Percentiles rank a stretch among this genome's conserved stretches.
These are phyloP conservation scores for Pisolithus microcarpus DNA, from an alignment of 768 basidiomycete genomes.

Conservation along the genomic window DNA sequence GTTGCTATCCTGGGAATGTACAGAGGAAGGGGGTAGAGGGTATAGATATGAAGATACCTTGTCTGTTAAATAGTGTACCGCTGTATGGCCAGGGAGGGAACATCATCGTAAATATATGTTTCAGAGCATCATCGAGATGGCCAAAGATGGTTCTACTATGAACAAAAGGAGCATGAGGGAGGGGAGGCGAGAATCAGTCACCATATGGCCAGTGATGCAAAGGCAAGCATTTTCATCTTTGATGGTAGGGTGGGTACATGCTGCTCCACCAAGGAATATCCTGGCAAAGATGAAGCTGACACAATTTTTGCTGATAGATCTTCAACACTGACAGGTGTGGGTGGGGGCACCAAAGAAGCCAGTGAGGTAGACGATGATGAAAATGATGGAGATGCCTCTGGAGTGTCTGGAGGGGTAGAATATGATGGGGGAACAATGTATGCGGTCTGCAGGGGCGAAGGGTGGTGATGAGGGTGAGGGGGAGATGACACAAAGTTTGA, in stretches of 20 bases:
- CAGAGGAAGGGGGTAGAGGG: slow-evolving; percentile 7
- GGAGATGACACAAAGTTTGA: slow-evolving; percentile 21
- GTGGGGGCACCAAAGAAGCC: slow-evolving; percentile 54
- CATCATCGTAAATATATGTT: slow-evolving; percentile 11
- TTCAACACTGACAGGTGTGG: slow-evolving; percentile 48
- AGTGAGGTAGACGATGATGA: slow-evolving; percentile 45
- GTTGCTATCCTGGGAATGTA: slow-evolving; percentile 1
- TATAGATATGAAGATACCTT: slow-evolving; percentile 23
- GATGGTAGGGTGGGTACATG: slow-evolving; percentile 25
- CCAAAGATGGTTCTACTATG: slow-evolving; percentile 18
- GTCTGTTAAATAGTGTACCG: slow-evolving; percentile 24
- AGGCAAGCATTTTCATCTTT: slow-evolving; percentile 59
- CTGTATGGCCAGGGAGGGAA: slow-evolving; percentile 4
- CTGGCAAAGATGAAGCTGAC: slow-evolving; percentile 34
- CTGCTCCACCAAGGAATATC: slow-evolving; percentile 13
- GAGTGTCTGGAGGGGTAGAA: slow-evolving; percentile 30
- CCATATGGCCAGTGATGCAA: slow-evolving; percentile 56
- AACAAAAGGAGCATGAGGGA: slow-evolving; percentile 16
- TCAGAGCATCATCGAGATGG: slow-evolving; percentile 24
- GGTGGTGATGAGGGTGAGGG: slow-evolving; percentile 23
- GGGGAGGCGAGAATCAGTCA: slow-evolving; percentile 26
- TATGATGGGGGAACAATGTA: slow-evolving; percentile 13
- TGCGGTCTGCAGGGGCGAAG: slow-evolving; percentile 25
- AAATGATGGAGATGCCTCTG: slow-evolving; percentile 48
- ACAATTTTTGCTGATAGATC: slow-evolving; percentile 43